A percentile compares a stretch with the other conserved stretches of the same genome.
phyloP scores from a whole-genome alignment of 352 stramenopile genomes.

The Pythium monospermum region DNA sequence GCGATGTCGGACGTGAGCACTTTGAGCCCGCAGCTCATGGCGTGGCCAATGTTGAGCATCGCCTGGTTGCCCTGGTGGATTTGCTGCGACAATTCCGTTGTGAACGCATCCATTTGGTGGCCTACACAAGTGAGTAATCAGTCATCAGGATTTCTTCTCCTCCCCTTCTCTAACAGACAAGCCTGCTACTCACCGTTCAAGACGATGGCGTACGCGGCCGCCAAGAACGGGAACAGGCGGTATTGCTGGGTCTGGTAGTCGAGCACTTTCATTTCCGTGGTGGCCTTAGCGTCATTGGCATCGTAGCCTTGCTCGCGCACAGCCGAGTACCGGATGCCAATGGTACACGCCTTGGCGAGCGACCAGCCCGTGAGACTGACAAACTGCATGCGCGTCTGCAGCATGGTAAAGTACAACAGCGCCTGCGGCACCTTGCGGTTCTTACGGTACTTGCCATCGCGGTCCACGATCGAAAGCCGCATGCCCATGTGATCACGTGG shows the following conservation, averaged over 20 bases:
- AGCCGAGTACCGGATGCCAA: constrained; percentile 93
- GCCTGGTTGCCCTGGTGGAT: constrained; percentile 36
- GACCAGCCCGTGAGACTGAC: constrained; percentile 37
- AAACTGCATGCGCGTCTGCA: constrained; percentile 70
- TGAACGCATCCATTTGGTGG: constrained; percentile 51
- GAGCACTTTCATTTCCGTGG: constrained; percentile 86
- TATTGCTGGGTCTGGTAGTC: constrained; percentile 96
- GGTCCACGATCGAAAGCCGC: constrained; percentile 47
- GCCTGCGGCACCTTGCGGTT: constrained; percentile 38
- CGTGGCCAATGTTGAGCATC: constrained; percentile 44
- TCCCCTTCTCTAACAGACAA: not conserved
- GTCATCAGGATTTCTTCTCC: not conserved
- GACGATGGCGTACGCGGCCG: constrained; percentile 89
- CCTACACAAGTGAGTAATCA: constrained; percentile 16
- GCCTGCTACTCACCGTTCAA: constrained; percentile 33
- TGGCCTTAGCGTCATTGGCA: constrained; percentile 39
- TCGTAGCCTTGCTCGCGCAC: constrained; percentile 87
- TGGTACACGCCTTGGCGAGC: constrained; percentile 88
- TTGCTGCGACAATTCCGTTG: constrained; percentile 32
- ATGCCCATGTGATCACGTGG: constrained; percentile 68
- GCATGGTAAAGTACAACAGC: constrained; percentile 78
- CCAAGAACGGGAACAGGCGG: constrained; percentile 90
- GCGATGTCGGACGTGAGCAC: constrained; percentile 50
- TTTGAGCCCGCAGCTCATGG: constrained; percentile 62
- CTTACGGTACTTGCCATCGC: constrained; percentile 61